Evolutionary conservation across 352 stramenopile species (phyloP), one percentile per base, ranked within the genome.

Genomic region (Elongisporangium undulatum): DNA sequence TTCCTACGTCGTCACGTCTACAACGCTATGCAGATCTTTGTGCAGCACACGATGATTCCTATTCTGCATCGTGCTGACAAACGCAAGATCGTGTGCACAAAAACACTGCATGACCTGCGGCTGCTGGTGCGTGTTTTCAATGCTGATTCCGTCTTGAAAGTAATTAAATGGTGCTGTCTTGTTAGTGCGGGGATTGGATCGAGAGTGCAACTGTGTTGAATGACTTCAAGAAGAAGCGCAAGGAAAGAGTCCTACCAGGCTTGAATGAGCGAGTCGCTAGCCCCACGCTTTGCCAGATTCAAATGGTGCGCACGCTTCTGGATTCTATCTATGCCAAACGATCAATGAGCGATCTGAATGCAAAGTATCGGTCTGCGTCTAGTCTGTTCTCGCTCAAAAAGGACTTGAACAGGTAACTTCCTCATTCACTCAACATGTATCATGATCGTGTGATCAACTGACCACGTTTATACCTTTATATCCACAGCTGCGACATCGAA

Each of bases 41-140:
- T 88, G 5, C 83, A 95, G 63, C 77, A 88, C 56, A 84, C 79
- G 8, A 58, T 95, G 0, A 56, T 95, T 20, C 74, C 84, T 9
- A 83, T 94, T 24, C 62, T 97, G 0, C 87, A 97, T 61, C 66
- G 85, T 57, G 78, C 89, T 13, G 85, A 96, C 61, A 97, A 97
- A 63, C 85, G 90, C 8, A 92, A 90, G 22, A 55, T 90, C 2
- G 62, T 66, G 5, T 87, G 87, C 58, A 67, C 82, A 4, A 87
- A 81, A 49, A 53, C 79, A 2, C 63, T 96, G 17, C 81, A 95
- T 39, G 82, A 96, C 29, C 64, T 93, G 51, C 74, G 82, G 23
- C 55, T 77, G 29, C 71, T 82, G 55, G 85, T 93, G 64, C 56
- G 72, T 62, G 34, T 54, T 26, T 68, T 62, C 12, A 4, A 8